These are phyloP conservation scores for Fusarium xylarioides DNA, from an alignment of 2,329 filamentous ascomycete genomes.

Conservation along the genomic window DNA sequence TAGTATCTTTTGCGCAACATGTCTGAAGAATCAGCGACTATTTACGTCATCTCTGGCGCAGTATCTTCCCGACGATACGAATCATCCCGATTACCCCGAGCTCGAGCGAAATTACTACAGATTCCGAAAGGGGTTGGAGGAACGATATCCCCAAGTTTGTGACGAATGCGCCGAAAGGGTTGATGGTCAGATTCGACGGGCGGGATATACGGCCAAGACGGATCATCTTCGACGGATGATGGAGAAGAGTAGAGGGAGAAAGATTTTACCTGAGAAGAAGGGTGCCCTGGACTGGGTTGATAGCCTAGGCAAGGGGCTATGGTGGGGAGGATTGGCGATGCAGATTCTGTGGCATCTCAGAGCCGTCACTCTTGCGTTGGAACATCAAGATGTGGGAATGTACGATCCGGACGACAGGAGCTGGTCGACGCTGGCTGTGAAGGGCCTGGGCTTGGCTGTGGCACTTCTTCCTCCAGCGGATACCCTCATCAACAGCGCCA, in stretches of 20 bases:
- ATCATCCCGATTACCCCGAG: constrained; percentile 73
- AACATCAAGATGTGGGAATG: constrained; percentile 43
- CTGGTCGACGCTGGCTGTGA: constrained; percentile 14
- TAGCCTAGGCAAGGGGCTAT: constrained; percentile 55
- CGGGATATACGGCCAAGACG: constrained; percentile 84
- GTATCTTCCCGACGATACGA: constrained; percentile 74
- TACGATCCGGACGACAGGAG: constrained; percentile 47
- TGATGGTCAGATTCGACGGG: constrained; percentile 71
- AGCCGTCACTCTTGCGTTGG: constrained; percentile 40
- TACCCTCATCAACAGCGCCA: constrained; percentile 56
- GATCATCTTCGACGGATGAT: constrained; percentile 81
- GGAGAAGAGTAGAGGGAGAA: constrained; percentile 64
- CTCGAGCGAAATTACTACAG: constrained; percentile 74
- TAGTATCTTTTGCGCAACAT: constrained; percentile 75
- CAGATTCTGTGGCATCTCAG: constrained; percentile 63
- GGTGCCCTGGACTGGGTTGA: constrained; percentile 56
- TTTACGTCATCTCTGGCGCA: constrained; percentile 79
- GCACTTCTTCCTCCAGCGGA: constrained; percentile 53
- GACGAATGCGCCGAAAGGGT: constrained; percentile 80
- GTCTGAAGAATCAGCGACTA: constrained; percentile 88
- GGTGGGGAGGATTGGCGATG: constrained; percentile 57
- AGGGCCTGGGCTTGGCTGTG: constrained; percentile 24
- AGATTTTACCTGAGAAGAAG: constrained; percentile 36
- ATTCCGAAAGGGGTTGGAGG: constrained; percentile 78
- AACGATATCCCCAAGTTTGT: constrained; percentile 90